Evolutionary conservation across 2,329 filamentous ascomycete species (phyloP).

Genomic region (Hypoxylon sp.): DNA sequence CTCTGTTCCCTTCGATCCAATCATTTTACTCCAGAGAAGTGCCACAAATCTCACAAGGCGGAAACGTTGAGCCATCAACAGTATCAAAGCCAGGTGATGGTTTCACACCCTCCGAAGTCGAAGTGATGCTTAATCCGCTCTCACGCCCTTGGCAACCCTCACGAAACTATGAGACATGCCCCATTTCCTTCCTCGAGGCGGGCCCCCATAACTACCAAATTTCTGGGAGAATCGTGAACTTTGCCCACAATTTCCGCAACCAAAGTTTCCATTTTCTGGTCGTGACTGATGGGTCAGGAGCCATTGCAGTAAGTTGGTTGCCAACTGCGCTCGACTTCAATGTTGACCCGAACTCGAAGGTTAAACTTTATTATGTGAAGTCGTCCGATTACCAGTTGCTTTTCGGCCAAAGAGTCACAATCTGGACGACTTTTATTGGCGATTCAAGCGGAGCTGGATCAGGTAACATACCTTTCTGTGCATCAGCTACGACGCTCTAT

Average conservation of each 20-base stretch:
- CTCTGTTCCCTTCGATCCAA: constrained; percentile 52
- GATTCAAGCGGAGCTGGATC: constrained; percentile 56
- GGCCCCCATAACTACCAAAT: constrained; percentile 66
- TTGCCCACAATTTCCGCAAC: constrained; percentile 58
- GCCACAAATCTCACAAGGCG: background rate
- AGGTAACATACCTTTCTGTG: constrained; percentile 56
- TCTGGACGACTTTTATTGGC: constrained; percentile 70
- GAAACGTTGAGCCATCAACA: constrained; percentile 25
- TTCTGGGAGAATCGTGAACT: constrained; percentile 68
- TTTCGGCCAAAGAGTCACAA: constrained; percentile 66
- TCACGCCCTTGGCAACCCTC: constrained; percentile 57
- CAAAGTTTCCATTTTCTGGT: constrained; percentile 66
- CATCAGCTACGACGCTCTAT: constrained; percentile 68
- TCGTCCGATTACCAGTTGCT: constrained; percentile 57
- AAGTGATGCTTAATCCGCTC: constrained; percentile 55
- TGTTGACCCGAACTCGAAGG: constrained; percentile 50
- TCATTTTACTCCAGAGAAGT: constrained; percentile 54
- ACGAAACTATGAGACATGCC: constrained; percentile 61
- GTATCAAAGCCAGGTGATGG: constrained; percentile 59
- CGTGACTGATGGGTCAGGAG: constrained; percentile 68
- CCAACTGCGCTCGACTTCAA: background rate
- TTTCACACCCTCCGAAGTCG: constrained; percentile 64
- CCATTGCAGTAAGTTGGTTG: constrained; percentile 60
- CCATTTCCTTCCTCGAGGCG: constrained; percentile 62
- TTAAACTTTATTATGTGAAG: constrained; percentile 65